A percentile compares a stretch with the other conserved stretches of the same genome.
Evolutionary conservation across 768 basidiomycete species (phyloP).

Genomic region (Collybia mongolica): DNA sequence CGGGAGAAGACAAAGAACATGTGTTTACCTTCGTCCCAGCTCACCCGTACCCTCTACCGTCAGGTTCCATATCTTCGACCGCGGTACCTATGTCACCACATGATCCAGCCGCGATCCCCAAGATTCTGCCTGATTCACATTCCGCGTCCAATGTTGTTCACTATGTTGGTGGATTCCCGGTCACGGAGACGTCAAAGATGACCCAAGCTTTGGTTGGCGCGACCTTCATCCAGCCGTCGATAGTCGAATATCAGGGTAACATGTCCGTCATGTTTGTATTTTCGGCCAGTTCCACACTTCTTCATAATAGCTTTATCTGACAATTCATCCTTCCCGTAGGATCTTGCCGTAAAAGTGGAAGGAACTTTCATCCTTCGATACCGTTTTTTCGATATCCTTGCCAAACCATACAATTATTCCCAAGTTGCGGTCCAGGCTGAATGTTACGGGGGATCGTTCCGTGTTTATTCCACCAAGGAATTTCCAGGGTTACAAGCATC

Average conservation of each 20-base stretch:
- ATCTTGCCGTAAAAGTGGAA: slow-evolving; percentile 69
- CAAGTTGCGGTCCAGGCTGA: slow-evolving; percentile 57
- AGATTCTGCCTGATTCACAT: slow-evolving; percentile 6
- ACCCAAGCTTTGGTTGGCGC: slow-evolving; percentile 57
- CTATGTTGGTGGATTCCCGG: slow-evolving; percentile 34
- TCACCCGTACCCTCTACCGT: not conserved
- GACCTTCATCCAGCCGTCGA: slow-evolving; percentile 56
- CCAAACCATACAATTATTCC: slow-evolving; percentile 25
- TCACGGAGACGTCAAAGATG: slow-evolving; percentile 50
- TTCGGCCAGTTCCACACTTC: slow-evolving; percentile 39
- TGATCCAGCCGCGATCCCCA: not conserved
- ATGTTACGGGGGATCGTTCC: slow-evolving; percentile 62
- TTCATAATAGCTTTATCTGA: not conserved
- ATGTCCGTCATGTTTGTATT: slow-evolving; percentile 64
- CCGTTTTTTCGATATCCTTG: slow-evolving; percentile 62
- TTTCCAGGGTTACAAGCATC: slow-evolving; percentile 68
- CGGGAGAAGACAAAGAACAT: slow-evolving; percentile 2
- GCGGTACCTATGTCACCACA: slow-evolving; percentile 8
- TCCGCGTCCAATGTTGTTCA: slow-evolving; percentile 39
- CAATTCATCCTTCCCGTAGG: slow-evolving; percentile 34
- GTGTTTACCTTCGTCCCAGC: slow-evolving; percentile 9
- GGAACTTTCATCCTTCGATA: slow-evolving; percentile 68
- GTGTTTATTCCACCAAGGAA: slow-evolving; percentile 69
- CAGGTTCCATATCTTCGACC: too few species aligned
- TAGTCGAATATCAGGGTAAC: slow-evolving; percentile 56